Conservation (phyloP, 805 yeast species). For the Lachancea lanzarotensis region DNA sequence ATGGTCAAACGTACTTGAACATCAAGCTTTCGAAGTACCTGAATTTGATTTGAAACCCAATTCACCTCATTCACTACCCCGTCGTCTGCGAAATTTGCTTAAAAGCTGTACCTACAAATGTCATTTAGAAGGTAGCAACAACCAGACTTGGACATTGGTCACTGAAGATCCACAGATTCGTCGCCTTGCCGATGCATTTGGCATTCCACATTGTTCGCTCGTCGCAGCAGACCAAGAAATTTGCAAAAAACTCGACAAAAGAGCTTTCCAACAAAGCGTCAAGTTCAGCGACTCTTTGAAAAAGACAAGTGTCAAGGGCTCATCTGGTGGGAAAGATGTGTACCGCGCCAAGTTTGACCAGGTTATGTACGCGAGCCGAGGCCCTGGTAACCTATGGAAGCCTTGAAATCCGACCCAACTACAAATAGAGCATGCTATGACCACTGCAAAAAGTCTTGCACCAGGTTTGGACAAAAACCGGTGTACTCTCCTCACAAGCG, state of each 20-base stretch:
- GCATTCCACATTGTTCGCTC: constrained; percentile 39
- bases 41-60: constrained; percentile 4
- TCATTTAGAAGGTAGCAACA: constrained; percentile 31
- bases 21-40: constrained; percentile 2
- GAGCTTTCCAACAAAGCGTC: constrained; percentile 19
- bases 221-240: constrained; percentile 26
- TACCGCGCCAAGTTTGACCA: constrained; percentile 40
- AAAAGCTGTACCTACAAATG: constrained; percentile 54
- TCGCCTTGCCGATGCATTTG: constrained; percentile 46
- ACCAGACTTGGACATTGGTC: constrained; percentile 45
- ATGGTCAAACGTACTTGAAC: constrained; percentile 20
- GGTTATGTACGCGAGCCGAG: constrained; percentile 55
- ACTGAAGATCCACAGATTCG: constrained; percentile 59
- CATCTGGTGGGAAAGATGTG: constrained; percentile 29
- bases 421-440: too few species aligned
- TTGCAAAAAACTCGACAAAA: constrained; percentile 21
- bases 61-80: constrained; percentile 38
- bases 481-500: too few species aligned
- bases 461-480: too few species aligned
- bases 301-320: constrained; percentile 18
- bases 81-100: constrained; percentile 46
- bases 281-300: constrained; percentile 21
- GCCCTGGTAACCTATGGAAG: constrained; percentile 53
- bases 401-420: too few species aligned
- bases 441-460: too few species aligned